phyloP scores from a whole-genome alignment of 768 basidiomycete species.

The Exidia glandulosa region DNA sequence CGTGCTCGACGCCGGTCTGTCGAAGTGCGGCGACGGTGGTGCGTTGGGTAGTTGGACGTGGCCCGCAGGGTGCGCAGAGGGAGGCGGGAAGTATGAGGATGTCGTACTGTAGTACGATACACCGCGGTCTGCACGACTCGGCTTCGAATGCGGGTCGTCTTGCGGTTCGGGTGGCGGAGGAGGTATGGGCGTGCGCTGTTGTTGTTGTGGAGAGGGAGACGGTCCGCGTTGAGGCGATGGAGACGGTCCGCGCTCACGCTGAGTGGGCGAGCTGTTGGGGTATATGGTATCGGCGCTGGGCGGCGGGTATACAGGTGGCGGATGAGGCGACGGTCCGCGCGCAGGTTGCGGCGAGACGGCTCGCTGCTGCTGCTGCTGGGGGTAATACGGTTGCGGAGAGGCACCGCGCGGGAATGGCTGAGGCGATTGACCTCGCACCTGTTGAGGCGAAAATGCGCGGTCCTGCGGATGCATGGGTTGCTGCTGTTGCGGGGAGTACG shows the following conservation, averaged over 20 bases:
- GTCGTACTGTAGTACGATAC: background rate
- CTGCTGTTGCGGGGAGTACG: background rate
- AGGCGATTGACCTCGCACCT: background rate
- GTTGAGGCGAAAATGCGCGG: background rate
- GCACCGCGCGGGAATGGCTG: background rate
- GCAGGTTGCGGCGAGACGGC: background rate
- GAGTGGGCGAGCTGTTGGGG: too few species aligned
- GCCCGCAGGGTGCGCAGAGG: background rate
- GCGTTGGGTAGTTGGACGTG: conserved; percentile 12
- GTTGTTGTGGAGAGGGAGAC: background rate
- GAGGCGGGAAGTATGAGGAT: background rate
- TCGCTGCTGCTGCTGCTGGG: background rate
- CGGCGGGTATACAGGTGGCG: background rate
- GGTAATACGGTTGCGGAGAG: background rate
- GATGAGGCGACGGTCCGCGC: background rate
- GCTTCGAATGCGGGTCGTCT: background rate
- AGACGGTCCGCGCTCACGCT: background rate
- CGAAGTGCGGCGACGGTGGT: conserved; percentile 23
- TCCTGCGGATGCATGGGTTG: too few species aligned
- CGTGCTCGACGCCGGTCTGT: conserved; percentile 26
- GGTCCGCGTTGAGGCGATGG: background rate
- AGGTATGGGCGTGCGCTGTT: background rate
- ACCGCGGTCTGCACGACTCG: background rate
- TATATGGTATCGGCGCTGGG: background rate
- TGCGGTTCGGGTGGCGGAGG: background rate